A percentile compares a stretch with the other conserved stretches of the same genome.
Evolutionary conservation across 2,329 filamentous ascomycete species (phyloP).

Genomic region (Paracamarosporium sp.): DNA sequence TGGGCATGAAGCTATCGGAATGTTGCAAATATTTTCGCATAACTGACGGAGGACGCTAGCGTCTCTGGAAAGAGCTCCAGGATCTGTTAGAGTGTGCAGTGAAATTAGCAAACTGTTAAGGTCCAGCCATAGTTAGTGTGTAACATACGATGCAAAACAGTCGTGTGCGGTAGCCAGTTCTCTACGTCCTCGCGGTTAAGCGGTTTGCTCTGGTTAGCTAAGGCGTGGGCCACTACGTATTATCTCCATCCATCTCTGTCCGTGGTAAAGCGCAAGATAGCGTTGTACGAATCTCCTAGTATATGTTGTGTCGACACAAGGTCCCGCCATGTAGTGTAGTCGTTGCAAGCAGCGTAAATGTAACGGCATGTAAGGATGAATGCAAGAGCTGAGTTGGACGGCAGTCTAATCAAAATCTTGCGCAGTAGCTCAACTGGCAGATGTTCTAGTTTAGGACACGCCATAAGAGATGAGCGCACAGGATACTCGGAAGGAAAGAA

Average conservation of each 20-base stretch:
- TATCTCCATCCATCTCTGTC: not conserved
- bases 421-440: slow-evolving; percentile 16
- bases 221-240: not conserved
- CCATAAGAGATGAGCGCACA: too few relatives aligned
- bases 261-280: not conserved
- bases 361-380: slow-evolving; percentile 14
- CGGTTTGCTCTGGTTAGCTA: not conserved
- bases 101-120: not conserved
- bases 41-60: not conserved
- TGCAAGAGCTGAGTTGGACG: slow-evolving; percentile 9
- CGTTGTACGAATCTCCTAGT: not conserved
- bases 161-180: not conserved
- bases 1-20: not conserved
- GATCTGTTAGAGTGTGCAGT: not conserved
- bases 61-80: not conserved
- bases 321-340: slow-evolving; percentile 15
- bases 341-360: slow-evolving; percentile 12
- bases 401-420: slow-evolving; percentile 8
- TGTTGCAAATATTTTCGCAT: not conserved
- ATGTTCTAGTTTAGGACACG: slow-evolving; percentile 1
- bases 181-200: not conserved
- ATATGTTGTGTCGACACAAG: slow-evolving; percentile 2
- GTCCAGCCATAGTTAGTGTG: not conserved
- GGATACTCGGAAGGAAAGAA: too few relatives aligned
- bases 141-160: not conserved